These are phyloP conservation scores for Podila epicladia DNA, from an alignment of 192 early-diverging fungal species.

Conservation along the genomic window DNA sequence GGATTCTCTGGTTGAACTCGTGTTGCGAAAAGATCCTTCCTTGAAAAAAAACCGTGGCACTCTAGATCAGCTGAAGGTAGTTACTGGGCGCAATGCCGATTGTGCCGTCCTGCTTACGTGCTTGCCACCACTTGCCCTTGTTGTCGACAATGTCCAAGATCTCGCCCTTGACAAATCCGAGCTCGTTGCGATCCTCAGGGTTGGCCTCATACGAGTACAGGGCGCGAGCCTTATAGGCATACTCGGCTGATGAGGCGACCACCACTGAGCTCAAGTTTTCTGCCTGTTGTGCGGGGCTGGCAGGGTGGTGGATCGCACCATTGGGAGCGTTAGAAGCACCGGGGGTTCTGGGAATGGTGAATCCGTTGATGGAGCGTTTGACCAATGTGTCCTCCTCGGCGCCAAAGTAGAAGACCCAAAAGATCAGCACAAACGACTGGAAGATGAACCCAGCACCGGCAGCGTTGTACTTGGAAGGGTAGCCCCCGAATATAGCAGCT, in stretches of 20 bases:
- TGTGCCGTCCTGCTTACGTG: conserved; percentile 79
- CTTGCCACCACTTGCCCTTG: conserved; percentile 99
- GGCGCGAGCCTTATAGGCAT: conserved; percentile 72
- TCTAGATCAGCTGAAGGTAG: conserved; percentile 59
- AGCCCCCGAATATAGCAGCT: too few relatives aligned
- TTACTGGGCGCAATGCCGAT: conserved; percentile 94
- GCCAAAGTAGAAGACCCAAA: conserved; percentile 79
- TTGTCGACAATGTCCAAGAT: conserved; percentile 86
- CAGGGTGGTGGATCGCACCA: conserved; percentile 47
- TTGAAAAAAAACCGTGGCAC: neutral
- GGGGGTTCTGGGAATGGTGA: conserved; percentile 30
- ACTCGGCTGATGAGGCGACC: conserved; percentile 53
- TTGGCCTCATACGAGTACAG: conserved; percentile 87
- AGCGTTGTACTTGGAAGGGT: conserved; percentile 24
- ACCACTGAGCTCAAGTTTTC: conserved; percentile 36
- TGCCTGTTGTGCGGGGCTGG: conserved; percentile 26
- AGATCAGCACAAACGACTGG: conserved; percentile 53
- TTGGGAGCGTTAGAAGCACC: conserved; percentile 24
- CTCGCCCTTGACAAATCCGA: conserved; percentile 90
- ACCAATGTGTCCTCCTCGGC: conserved; percentile 65
- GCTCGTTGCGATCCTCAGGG: conserved; percentile 90
- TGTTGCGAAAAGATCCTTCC: too few relatives aligned
- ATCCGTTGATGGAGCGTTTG: conserved; percentile 49
- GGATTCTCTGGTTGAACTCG: too few relatives aligned
- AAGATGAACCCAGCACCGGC: conserved; percentile 54